Conservation (phyloP, 495 filamentous ascomycete species). For the Pseudotulostoma volvatum region DNA sequence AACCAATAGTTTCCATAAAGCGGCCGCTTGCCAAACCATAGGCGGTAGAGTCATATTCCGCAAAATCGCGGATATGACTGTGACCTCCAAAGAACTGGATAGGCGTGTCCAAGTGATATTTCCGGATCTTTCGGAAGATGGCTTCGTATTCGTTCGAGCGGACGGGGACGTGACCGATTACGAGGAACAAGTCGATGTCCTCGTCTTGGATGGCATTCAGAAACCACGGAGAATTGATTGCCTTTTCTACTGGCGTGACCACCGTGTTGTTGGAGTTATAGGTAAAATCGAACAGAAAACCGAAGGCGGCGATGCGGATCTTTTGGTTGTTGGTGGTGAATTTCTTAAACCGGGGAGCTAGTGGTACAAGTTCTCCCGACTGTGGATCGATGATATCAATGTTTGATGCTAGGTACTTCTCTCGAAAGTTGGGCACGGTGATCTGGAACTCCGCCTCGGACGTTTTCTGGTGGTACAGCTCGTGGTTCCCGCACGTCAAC, state of each 20-base stretch:
- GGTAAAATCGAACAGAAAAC: slow-evolving; percentile 87
- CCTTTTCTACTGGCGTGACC: slow-evolving; percentile 60
- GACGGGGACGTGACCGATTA: slow-evolving; percentile 74
- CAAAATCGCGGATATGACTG: slow-evolving; percentile 75
- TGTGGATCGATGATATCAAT: slow-evolving; percentile 69
- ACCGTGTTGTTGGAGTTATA: slow-evolving; percentile 79
- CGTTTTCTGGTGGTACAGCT: slow-evolving; percentile 70
- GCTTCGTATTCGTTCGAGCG: slow-evolving; percentile 59
- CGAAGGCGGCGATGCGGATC: slow-evolving; percentile 71
- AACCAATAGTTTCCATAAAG: slow-evolving; percentile 97
- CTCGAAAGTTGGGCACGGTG: slow-evolving; percentile 63
- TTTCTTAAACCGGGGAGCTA: slow-evolving; percentile 69
- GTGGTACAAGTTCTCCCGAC: slow-evolving; percentile 50
- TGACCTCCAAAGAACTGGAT: slow-evolving; percentile 94
- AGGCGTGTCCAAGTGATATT: slow-evolving; percentile 59
- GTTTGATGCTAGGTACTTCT: slow-evolving; percentile 74
- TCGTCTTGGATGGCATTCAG: slow-evolving; percentile 62
- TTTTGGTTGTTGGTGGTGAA: slow-evolving; percentile 80
- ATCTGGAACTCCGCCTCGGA: slow-evolving; percentile 57
- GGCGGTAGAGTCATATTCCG: slow-evolving; percentile 61
- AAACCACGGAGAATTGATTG: slow-evolving; percentile 79
- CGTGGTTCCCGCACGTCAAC: slow-evolving; percentile 84
- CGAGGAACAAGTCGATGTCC: slow-evolving; percentile 74
- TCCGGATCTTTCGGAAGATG: slow-evolving; percentile 64
- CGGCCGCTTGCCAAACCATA: slow-evolving; percentile 78